A percentile compares a stretch with the other conserved stretches of the same genome.
Conservation (phyloP, 2,329 filamentous ascomycete species). For the Xylariaceae sp. region DNA sequence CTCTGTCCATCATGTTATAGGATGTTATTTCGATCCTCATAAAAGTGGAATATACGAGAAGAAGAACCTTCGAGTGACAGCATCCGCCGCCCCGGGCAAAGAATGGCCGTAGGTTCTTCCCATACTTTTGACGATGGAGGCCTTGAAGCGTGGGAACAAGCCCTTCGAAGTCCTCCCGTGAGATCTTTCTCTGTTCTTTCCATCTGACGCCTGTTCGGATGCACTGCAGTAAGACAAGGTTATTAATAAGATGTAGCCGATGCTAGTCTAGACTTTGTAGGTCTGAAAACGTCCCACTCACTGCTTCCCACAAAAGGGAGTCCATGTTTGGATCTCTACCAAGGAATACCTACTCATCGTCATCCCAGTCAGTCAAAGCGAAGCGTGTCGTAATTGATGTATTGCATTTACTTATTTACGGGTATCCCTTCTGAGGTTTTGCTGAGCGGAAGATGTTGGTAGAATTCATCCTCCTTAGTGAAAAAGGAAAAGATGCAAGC, state of each 20-base stretch:
- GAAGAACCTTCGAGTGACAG: constrained; percentile 21
- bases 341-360: constrained; percentile 17
- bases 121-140: constrained; percentile 14
- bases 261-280: neutral
- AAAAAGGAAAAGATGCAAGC: constrained; percentile 23
- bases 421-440: constrained; percentile 14
- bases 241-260: neutral
- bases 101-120: constrained; percentile 22
- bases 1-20: constrained; percentile 26
- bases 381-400: neutral
- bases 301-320: constrained; percentile 5
- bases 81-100: constrained; percentile 20
- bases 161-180: constrained; percentile 16
- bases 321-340: constrained; percentile 22
- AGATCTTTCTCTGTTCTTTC: constrained; percentile 15
- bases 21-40: constrained; percentile 24
- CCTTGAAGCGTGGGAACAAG: constrained; percentile 11
- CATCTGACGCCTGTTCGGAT: constrained; percentile 8
- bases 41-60: constrained; percentile 22
- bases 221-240: constrained; percentile 1
- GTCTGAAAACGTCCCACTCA: neutral
- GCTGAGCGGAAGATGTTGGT: constrained; percentile 10
- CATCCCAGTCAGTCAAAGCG: neutral
- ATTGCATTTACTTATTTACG: constrained; percentile 12
- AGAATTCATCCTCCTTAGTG: constrained; percentile 21